Base-by-base conservation (phyloP, 129 eudicot species). In the Kitagawia praeruptora region DNA sequence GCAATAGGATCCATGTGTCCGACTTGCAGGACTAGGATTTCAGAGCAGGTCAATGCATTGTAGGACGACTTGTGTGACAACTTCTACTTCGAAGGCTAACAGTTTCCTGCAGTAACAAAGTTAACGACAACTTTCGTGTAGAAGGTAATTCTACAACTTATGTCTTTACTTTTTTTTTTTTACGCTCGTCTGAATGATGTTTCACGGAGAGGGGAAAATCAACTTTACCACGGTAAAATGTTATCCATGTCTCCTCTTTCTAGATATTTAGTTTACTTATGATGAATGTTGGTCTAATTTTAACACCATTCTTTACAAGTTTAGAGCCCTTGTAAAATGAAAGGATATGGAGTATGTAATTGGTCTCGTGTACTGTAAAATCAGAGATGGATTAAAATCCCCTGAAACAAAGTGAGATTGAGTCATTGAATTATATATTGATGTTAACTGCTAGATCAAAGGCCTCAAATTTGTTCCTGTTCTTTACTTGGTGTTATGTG, bases 1-100 rank as follows among this genome's bases (percentile, higher is more conserved):
- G 89, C 92, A 81, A 85, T 86, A 75, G 95, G 93, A 51, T 82
- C 89, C 41, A 54, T 91, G 70, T 93, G 98, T 75, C 98, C 90
- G 51, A 79, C 82, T 42, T 93, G 98, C 88, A 91, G 87, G 79
- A 85, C 88, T 40, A 89, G 89, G 75, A 77, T 87, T 85, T 85
- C 89, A 5, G 87, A 85, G 19, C 96, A 87, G 82, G 91, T 81
- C 70, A 88, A 87, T 83, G 79, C 81, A 64, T 81, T 87, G 84
- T 90, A 86, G 89, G 75, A 51, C 54, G 46, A 79, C 76, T 23
- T 25, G 63, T 58, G 42, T 39, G 18, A 41, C 34, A 19, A 70
- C 12, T 3, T 39, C 8, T 71, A 37, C 46, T 71, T 39, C 0
- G 53, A 73, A 42, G 76, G 76, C 31, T 8, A 41, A 12, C 28